Evolutionary conservation across 257 asterid species (phyloP), one percentile per base, ranked within the genome.

Genomic region (Penstemon davidsonii): DNA sequence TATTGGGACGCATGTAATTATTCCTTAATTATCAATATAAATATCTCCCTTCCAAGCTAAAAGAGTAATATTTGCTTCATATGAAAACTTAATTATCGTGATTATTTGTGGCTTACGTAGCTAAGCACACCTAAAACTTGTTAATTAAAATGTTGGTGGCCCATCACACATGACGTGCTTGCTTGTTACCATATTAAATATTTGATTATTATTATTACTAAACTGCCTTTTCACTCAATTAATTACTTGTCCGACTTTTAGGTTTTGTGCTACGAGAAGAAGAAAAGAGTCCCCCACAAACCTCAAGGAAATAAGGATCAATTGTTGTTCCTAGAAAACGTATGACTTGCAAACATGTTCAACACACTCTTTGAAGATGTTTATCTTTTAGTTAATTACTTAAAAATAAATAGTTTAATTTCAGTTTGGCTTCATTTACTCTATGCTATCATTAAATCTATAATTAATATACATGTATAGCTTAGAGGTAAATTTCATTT

Each of bases 271-370:
- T 53, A 18, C 5, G 9, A 55, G 10, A 13, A 19, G 11, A 55
- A 55, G n/a, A 15, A 55, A 5, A 55, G 7, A 55, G 40, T 55
- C 60, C 60, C 52, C 11, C 58, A 53, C 60, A 55, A 55, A 10
- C 52, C 52, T 6, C 37, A 15, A 25, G 3, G 12, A 5, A 55
- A 6, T 55, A 13, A 9, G 54, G 54, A 49, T 49, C 33, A 15
- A 9, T 49, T 49, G 54, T 15, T 49, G 54, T 49, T 10, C 18
- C 8, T 9, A 2, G 18, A 5, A 15, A 49, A 49, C 54, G n/a
- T 49, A 15, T 25, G 3, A 25, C 33, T 25, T 25, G 33, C 33
- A 25, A 25, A 25, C 33, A 25, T 25, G 4, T 49, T 5, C 54
- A 49, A 10, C 0, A 9, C 11, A 10, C 54, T 49, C 54, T 47